These are phyloP conservation scores for Austroboletus sp. DNA, from an alignment of 1,284 basidiomycete species.

Conservation along the genomic window DNA sequence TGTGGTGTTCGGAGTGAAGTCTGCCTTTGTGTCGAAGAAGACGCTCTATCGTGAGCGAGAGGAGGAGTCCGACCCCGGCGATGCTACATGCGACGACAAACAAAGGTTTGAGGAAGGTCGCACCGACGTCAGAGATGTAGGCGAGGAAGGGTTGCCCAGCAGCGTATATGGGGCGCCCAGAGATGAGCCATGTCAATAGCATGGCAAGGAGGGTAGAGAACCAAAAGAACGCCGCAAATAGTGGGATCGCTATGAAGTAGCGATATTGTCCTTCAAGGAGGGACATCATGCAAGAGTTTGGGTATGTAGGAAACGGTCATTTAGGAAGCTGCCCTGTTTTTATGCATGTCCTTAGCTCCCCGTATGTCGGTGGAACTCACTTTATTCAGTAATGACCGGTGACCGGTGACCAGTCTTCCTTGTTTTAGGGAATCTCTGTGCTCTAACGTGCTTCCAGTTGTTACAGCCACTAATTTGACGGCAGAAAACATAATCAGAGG, in stretches of 20 bases:
- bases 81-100: conserved; percentile 58
- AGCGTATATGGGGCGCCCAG: conserved; percentile 44
- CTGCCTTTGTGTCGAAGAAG: conserved; percentile 60
- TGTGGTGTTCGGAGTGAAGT: conserved; percentile 52
- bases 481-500: not conserved
- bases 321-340: not conserved
- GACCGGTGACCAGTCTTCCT: not conserved
- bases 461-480: not conserved
- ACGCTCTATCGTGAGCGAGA: conserved; percentile 54
- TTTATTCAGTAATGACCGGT: not conserved
- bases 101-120: conserved; percentile 62
- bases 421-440: not conserved
- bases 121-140: conserved; percentile 71
- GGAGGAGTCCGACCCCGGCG: conserved; percentile 55
- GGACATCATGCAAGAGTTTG: conserved; percentile 12
- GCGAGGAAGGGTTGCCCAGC: conserved; percentile 51
- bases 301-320: not conserved
- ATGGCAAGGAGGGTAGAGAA: conserved; percentile 57
- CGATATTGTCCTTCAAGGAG: conserved; percentile 36
- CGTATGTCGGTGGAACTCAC: not conserved
- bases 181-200: conserved; percentile 58
- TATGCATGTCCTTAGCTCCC: conserved; percentile 7
- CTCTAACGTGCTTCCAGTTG: too few species aligned
- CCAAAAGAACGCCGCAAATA: conserved; percentile 57
- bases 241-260: conserved; percentile 58